Evolutionary conservation across 2,329 filamentous ascomycete species (phyloP), one percentile per base, ranked within the genome.

Genomic region (Colletotrichum tanaceti): DNA sequence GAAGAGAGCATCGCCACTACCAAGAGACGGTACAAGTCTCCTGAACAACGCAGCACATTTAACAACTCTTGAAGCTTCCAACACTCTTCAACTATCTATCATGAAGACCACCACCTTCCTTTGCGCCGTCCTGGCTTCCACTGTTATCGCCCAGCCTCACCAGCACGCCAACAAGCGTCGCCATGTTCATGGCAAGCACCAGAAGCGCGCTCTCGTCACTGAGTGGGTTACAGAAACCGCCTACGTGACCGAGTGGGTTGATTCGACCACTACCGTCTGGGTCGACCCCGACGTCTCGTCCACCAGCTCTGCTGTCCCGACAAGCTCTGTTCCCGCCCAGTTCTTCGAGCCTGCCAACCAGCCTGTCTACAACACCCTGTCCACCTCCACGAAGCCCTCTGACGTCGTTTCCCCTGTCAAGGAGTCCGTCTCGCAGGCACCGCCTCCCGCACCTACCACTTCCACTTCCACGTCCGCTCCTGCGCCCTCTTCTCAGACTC

Each of bases 161-260:
- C 79, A 75, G 72, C 78, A 80, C 72, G 72, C 72, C 63, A 76
- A 70, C 55, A 75, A 76, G 58, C 74, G 75, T 63, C 75, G 76
- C 72, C 80, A 77, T 68, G 79, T 79, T 66, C 80, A 81, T 70
- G 75, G 70, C 58, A 74, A 77, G 65, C 70, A 72, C 55, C 73
- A 72, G 68, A 77, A 77, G 71, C 78, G 79, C 58, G 81, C 75
- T 22, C 66, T 86, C 16, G 80, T 85, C 72, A 85, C 83, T 49
- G 82, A 83, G 73, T 86, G 83, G 80, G 84, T 86, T 72, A 86
- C 83, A 7, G 81, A 85, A 72, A 82, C 80, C 3, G 82, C 75
- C 71, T 78, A 76, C 57, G 79, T 88, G 70, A 83, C 85, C 67
- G 77, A 84, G 77, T 65, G 80, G 58, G 75, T 87, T 63, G 85